These are phyloP conservation scores for Colletotrichum scovillei DNA, from an alignment of 2,329 filamentous ascomycete genomes.

Conservation along the genomic window DNA sequence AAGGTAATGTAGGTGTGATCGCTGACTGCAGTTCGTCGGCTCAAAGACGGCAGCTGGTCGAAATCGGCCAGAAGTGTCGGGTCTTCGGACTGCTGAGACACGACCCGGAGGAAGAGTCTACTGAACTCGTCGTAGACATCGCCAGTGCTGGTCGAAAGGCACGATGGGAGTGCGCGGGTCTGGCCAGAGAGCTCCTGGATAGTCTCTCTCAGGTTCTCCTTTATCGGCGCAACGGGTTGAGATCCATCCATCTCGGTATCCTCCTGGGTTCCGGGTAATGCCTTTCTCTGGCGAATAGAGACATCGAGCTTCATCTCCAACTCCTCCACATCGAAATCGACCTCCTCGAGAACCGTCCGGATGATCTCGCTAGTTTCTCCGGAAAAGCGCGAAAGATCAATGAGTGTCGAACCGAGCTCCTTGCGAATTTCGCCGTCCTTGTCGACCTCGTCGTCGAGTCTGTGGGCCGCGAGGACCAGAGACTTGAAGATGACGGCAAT, in stretches of 20 bases:
- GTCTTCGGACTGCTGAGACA: slow-evolving; percentile 55
- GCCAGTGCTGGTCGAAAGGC: slow-evolving; percentile 62
- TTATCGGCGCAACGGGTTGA: slow-evolving; percentile 41
- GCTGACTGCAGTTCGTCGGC: slow-evolving; percentile 64
- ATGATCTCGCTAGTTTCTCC: slow-evolving; percentile 72
- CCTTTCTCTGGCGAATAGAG: slow-evolving; percentile 68
- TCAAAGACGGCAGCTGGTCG: slow-evolving; percentile 65
- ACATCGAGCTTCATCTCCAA: slow-evolving; percentile 81
- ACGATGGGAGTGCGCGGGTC: slow-evolving; percentile 57
- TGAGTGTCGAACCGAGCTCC: slow-evolving; percentile 74
- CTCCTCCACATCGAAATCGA: slow-evolving; percentile 78
- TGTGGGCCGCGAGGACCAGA: slow-evolving; percentile 70
- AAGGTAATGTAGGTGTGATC: slow-evolving; percentile 80
- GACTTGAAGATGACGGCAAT: slow-evolving; percentile 73
- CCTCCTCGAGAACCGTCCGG: slow-evolving; percentile 72
- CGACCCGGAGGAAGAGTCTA: slow-evolving; percentile 67
- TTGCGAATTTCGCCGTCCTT: slow-evolving; percentile 67
- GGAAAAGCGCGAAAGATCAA: slow-evolving; percentile 70
- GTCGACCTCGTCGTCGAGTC: slow-evolving; percentile 66
- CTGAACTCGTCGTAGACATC: slow-evolving; percentile 69
- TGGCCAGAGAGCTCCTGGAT: slow-evolving; percentile 51
- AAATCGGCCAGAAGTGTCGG: slow-evolving; percentile 59
- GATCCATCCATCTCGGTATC: slow-evolving; percentile 62
- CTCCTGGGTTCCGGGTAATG: slow-evolving; percentile 60
- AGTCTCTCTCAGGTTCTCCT: slow-evolving; percentile 52